These are phyloP conservation scores for Paracamarosporium sp. DNA, from an alignment of 2,329 filamentous ascomycete genomes.

Conservation along the genomic window DNA sequence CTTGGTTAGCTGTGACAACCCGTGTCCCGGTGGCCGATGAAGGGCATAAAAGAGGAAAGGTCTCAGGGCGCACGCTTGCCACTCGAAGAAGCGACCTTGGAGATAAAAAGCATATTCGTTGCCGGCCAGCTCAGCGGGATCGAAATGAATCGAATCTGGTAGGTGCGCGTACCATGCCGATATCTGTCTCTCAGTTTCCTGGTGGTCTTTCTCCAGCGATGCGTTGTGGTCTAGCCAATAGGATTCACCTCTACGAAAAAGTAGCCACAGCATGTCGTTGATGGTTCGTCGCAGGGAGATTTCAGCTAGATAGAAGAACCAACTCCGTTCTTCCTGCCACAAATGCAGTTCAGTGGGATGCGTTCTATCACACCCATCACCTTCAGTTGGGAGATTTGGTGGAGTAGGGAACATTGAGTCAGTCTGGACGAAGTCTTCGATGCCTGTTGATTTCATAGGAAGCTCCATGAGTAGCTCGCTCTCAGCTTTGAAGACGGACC, in stretches of 20 bases:
- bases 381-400: not conserved
- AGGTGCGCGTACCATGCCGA: constrained; percentile 13
- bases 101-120: constrained; percentile 13
- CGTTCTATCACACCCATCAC: not conserved
- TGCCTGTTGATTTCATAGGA: constrained; percentile 7
- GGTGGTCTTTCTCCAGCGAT: constrained; percentile 1
- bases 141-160: constrained; percentile 5
- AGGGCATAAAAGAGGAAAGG: constrained; percentile 12
- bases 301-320: constrained; percentile 12
- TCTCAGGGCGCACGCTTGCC: constrained; percentile 1
- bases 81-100: constrained; percentile 10
- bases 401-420: constrained; percentile 12
- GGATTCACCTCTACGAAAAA: constrained; percentile 10
- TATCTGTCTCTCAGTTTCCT: constrained; percentile 8
- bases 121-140: not conserved
- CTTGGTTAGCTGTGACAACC: not conserved
- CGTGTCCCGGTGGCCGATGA: not conserved
- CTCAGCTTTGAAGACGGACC: constrained; percentile 14
- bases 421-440: constrained; percentile 6
- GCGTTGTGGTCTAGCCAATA: constrained; percentile 6
- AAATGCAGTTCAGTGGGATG: not conserved
- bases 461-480: constrained; percentile 8
- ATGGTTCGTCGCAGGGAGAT: constrained; percentile 7
- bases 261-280: constrained; percentile 10
- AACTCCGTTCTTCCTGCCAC: constrained; percentile 8